Evolutionary conservation across 495 filamentous ascomycete species (phyloP).

Genomic region (Rhizodiscina lignyota): DNA sequence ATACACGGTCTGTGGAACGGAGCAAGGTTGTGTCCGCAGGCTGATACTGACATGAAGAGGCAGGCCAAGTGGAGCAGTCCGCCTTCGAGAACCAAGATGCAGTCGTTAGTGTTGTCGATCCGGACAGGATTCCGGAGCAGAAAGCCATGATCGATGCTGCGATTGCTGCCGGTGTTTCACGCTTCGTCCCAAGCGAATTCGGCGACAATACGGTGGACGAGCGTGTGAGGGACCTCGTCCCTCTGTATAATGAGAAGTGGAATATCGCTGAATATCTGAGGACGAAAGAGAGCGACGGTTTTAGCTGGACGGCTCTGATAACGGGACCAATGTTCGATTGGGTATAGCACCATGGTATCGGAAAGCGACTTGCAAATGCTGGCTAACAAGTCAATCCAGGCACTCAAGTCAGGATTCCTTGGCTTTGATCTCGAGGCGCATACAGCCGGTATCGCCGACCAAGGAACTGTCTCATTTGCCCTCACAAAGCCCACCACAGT

Average conservation of each 20-base stretch:
- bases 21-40: too few species aligned
- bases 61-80: too few species aligned
- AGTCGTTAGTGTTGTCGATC: not conserved
- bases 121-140: constrained; percentile 11
- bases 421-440: constrained; percentile 25
- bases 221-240: constrained; percentile 21
- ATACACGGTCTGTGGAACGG: too few species aligned
- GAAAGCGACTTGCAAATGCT: too few species aligned
- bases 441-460: constrained; percentile 30
- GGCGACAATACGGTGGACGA: not conserved
- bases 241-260: constrained; percentile 28
- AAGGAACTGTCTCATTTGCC: constrained; percentile 22
- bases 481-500: constrained; percentile 26
- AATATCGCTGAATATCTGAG: constrained; percentile 29
- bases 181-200: constrained; percentile 10
- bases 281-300: constrained; percentile 20
- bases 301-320: constrained; percentile 33
- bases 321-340: constrained; percentile 35
- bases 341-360: constrained; percentile 14
- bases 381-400: too few species aligned
- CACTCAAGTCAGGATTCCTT: constrained; percentile 30
- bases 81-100: not conserved
- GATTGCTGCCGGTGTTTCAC: constrained; percentile 6
- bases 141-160: constrained; percentile 22
- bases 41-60: too few species aligned